Percentiles rank a stretch among this genome's conserved stretches.
These are phyloP conservation scores for Marsdenia floribunda DNA, from an alignment of 257 asterid genomes.

Conservation along the genomic window DNA sequence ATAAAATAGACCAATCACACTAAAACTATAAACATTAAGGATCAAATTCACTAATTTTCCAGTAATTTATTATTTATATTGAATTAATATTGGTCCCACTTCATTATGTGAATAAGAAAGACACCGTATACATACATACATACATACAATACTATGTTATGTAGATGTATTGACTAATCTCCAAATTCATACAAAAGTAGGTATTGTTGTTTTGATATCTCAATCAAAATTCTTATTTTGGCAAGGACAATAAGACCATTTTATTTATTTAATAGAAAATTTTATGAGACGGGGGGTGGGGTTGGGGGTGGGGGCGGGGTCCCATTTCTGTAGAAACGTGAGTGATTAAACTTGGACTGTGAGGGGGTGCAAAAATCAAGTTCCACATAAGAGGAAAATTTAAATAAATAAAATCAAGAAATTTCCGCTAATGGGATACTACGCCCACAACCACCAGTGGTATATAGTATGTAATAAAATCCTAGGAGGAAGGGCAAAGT, in stretches of 20 bases:
- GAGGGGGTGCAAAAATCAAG: conserved; percentile 21
- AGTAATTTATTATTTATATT: too few relatives aligned
- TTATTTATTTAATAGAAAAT: too few relatives aligned
- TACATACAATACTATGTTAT: too few relatives aligned
- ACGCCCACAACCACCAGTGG: conserved; percentile 1
- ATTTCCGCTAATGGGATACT: conserved; percentile 2
- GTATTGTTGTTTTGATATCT: neutral
- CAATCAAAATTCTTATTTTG: neutral
- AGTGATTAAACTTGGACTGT: conserved; percentile 32
- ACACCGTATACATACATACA: neutral
- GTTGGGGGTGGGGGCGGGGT: too few relatives aligned
- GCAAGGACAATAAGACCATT: neutral
- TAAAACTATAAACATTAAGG: too few relatives aligned
- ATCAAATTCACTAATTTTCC: too few relatives aligned
- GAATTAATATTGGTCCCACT: neutral
- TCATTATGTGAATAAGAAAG: conserved; percentile 13
- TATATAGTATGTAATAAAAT: too few relatives aligned
- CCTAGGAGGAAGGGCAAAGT: too few relatives aligned
- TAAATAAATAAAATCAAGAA: neutral
- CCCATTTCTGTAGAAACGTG: conserved; percentile 41
- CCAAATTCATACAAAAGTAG: neutral
- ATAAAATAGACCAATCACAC: too few relatives aligned
- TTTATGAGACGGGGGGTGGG: too few relatives aligned
- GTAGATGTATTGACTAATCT: neutral
- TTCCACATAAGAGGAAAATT: neutral